Evolutionary conservation across 2,329 filamentous ascomycete genomes (phyloP), one percentile per base, ranked within the genome.

Genomic region (Talaromyces sp.): DNA sequence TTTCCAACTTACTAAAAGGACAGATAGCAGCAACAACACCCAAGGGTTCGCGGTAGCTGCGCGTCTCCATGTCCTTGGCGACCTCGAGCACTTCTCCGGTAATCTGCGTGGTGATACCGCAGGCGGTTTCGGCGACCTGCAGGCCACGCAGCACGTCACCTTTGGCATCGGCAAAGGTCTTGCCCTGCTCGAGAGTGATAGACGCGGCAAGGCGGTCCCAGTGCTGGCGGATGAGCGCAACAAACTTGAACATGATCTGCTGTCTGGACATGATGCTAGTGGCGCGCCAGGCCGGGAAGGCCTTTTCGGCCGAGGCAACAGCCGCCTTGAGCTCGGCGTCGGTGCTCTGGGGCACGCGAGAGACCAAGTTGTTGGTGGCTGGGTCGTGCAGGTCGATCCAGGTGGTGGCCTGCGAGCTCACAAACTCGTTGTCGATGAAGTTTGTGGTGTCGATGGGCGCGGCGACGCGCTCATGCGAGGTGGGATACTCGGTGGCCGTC

Each of bases 51-150:
- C 83, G 80, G 75, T 89, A 89, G 65, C 82, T 86, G 64, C 86
- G 78, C 6, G 86, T 89, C 77, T 89, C 86, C 86, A 89, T 89
- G 68, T 89, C 86, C 79, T 88, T 88, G 58, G 74, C 82, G n/a
- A 89, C 86, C 74, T 89, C 86, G 36, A 89, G 78, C n/a, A 89
- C 83, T 73, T 88, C 85, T 40, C 86, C 86, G 8, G 83, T 83
- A 70, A 88, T 78, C 73, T 88, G 86, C 1, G 84, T 87, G 2
- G 86, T 87, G 71, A 89, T 88, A 53, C 86, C 86, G 68, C 86
- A 89, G 34, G 86, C 84, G 5, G 85, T 87, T 76, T 89, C 86
- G 6, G 86, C 86, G 47, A 89, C 86, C 75, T 89, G 86, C 63
- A 89, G 75, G 64, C 86, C 86, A 70, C 86, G 82, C 34, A 88